Evolutionary conservation across 805 yeast species (phyloP), one percentile per base, ranked within the genome.

Genomic region (Isabelozyma gotoi): DNA sequence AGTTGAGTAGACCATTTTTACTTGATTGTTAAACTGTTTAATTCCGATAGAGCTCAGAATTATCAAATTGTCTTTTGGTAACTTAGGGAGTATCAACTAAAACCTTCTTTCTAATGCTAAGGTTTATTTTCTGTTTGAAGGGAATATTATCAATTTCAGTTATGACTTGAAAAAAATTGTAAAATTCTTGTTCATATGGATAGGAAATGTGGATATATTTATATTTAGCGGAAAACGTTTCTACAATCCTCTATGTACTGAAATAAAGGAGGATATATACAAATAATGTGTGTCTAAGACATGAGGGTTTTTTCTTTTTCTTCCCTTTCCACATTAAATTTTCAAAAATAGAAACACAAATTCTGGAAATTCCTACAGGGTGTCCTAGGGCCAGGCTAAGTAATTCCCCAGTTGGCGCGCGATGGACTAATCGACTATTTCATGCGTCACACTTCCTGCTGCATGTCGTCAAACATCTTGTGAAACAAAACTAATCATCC

Each of bases 1-100:
- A 5, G 75, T 57, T 1, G 70, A 57, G 56, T 77, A 76, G 35
- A 62, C 63, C 74, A 68, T 71, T 33, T 29, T 35, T n/a, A n/a
- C n/a, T n/a, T n/a, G n/a, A n/a, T n/a, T n/a, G n/a, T n/a, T n/a
- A n/a, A n/a, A n/a, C n/a, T 24, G 29, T 1, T 24, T 24, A 24
- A 1, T 24, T 24, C 2, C 29, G 8, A 1, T 24, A 24, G 12
- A 24, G 29, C n/a, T 10, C 8, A 10, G 12, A 24, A n/a, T 24
- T 24, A 7, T 24, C 12, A n/a, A 24, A 24, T 5, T 3, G 3
- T n/a, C n/a, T n/a, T n/a, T n/a, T n/a, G n/a, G n/a, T n/a, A n/a
- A n/a, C n/a, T n/a, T n/a, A 24, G 12, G 2, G 12, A 24, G 12
- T 4, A 2, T 20, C 24, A 24, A 24, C 1, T 24, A 4, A 24